Percentiles rank a stretch among this genome's conserved stretches.
Conservation (phyloP, 164 flowering plant species). For the Piper betle region DNA sequence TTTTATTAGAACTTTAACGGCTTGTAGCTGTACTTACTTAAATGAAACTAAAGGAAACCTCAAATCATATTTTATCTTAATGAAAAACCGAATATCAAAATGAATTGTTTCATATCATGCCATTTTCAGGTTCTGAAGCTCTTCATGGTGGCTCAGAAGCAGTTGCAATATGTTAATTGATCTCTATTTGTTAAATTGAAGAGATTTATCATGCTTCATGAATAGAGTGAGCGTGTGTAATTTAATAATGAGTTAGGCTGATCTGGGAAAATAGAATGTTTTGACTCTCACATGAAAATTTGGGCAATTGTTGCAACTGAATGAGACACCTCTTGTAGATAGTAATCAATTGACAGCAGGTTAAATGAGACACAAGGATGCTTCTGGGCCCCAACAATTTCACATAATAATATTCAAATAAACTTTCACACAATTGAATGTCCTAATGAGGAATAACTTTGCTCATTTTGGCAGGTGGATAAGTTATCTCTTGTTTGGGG, state of each 20-base stretch:
- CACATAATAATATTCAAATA: too few species aligned
- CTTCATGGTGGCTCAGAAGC: background rate
- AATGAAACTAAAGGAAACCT: background rate
- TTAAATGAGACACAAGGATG: too few species aligned
- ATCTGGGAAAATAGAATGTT: background rate
- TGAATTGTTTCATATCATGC: background rate
- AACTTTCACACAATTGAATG: background rate
- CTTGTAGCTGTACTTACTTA: background rate
- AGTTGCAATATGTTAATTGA: background rate
- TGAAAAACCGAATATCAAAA: background rate
- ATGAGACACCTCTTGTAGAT: too few species aligned
- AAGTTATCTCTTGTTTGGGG: slow-evolving; percentile 82
- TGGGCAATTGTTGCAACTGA: too few species aligned
- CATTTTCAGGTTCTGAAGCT: too few species aligned
- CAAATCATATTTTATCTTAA: too few species aligned
- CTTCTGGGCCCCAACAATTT: too few species aligned
- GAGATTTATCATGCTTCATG: background rate
- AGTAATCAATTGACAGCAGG: too few species aligned
- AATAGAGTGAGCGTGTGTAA: background rate
- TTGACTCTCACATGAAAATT: background rate
- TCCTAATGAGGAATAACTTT: background rate
- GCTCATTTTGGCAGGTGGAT: slow-evolving; percentile 53
- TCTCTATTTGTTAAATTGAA: background rate
- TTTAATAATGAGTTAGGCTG: background rate
- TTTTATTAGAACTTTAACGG: too few species aligned